A percentile compares a stretch with the other conserved stretches of the same genome.
phyloP scores from a whole-genome alignment of 2,329 filamentous ascomycete species.

The Colletotrichum karsti region DNA sequence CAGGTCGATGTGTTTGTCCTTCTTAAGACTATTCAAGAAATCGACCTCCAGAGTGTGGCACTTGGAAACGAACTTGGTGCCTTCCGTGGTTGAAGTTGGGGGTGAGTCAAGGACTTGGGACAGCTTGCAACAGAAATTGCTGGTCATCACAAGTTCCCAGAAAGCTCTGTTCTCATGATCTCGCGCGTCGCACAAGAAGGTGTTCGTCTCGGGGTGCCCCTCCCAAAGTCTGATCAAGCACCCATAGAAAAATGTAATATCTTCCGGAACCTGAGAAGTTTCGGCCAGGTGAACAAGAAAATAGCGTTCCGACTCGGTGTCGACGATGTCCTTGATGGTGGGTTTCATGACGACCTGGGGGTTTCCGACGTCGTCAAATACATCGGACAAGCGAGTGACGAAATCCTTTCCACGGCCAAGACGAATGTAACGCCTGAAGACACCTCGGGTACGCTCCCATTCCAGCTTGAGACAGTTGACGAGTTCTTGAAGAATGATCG shows the following conservation, averaged over 20 bases:
- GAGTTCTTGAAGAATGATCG: background rate
- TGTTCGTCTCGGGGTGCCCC: background rate
- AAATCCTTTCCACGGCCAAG: no score
- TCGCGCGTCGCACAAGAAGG: background rate
- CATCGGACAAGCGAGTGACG: no score
- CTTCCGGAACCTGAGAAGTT: background rate
- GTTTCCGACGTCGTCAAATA: background rate
- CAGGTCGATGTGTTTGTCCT: background rate
- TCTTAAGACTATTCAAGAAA: background rate
- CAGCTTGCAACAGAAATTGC: background rate
- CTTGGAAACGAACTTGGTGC: background rate
- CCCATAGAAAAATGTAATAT: background rate
- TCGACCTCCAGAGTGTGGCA: background rate
- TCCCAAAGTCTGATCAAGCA: background rate
- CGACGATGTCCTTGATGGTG: background rate
- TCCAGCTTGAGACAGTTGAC: background rate
- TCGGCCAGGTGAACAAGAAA: background rate
- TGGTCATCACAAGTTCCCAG: background rate
- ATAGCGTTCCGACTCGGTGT: background rate
- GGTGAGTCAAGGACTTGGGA: background rate
- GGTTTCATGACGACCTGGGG: background rate
- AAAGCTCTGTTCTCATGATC: background rate
- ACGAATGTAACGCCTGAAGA: background rate
- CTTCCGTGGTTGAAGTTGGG: background rate
- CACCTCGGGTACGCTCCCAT: background rate